Conservation (phyloP, 805 yeast species). For the Cyberlindnera maritima region DNA sequence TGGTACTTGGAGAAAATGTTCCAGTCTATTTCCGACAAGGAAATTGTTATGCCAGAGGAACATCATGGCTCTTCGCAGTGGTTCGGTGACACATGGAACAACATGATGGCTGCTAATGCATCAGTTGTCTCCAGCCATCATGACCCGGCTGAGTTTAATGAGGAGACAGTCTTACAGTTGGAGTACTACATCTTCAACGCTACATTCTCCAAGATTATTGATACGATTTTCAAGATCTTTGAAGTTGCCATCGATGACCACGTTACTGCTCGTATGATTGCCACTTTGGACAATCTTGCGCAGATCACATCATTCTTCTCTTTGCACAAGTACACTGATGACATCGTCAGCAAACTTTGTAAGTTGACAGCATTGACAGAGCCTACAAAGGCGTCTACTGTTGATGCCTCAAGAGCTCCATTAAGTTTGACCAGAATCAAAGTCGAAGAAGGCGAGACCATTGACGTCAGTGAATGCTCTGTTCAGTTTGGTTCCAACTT, state of each 20-base stretch:
- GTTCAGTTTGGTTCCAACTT: constrained; percentile 86
- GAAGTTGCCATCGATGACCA: constrained; percentile 90
- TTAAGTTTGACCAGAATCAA: constrained; percentile 25
- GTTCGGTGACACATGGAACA: constrained; percentile 87
- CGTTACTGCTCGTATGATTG: constrained; percentile 79
- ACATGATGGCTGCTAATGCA: constrained; percentile 46
- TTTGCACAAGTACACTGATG: constrained; percentile 56
- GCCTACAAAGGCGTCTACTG: constrained; percentile 4
- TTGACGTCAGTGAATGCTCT: constrained; percentile 78
- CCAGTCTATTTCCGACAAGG: constrained; percentile 74
- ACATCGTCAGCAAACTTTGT: constrained; percentile 60
- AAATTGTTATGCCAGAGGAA: constrained; percentile 97
- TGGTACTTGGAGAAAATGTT: constrained; percentile 86
- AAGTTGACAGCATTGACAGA: constrained; percentile 61
- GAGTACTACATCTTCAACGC: constrained; percentile 70
- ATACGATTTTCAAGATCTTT: constrained; percentile 74
- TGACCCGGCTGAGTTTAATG: constrained; percentile 20
- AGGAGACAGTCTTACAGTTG: constrained; percentile 45
- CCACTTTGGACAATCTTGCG: constrained; percentile 84
- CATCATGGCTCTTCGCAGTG: constrained; percentile 90
- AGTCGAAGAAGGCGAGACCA: constrained; percentile 28
- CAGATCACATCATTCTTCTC: constrained; percentile 67
- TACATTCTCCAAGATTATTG: constrained; percentile 61
- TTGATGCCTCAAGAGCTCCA: constrained; percentile 7
- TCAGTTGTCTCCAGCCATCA: constrained; percentile 31